These are phyloP conservation scores for Podaxis sp. DNA, from an alignment of 768 basidiomycete genomes.

Conservation along the genomic window DNA sequence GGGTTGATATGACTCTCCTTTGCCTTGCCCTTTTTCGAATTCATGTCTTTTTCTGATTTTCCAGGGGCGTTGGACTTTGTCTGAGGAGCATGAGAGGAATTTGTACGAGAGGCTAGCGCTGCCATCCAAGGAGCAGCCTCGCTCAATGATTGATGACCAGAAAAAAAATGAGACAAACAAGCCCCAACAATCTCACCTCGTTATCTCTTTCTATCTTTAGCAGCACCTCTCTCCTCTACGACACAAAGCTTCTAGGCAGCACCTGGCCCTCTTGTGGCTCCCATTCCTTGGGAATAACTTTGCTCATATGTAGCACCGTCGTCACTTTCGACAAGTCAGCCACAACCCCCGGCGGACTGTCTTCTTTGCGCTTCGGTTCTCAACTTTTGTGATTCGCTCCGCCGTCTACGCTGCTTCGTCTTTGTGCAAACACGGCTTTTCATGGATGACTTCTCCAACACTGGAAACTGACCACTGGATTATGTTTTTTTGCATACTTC, in stretches of 20 bases:
- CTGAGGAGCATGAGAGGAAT: constrained; percentile 16
- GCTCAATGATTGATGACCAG: constrained; percentile 16
- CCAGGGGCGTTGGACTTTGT: not conserved
- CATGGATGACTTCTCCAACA: no score
- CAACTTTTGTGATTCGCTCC: no score
- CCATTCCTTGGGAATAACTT: not conserved
- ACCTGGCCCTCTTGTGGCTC: not conserved
- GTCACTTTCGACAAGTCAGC: no score
- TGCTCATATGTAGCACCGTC: no score
- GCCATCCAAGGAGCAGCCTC: constrained; percentile 16
- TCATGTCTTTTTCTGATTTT: constrained; percentile 22
- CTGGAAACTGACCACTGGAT: no score
- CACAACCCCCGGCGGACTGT: no score
- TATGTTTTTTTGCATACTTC: no score
- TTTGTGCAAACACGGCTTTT: no score
- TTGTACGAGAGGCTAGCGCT: constrained; percentile 12
- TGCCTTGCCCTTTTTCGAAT: constrained; percentile 47
- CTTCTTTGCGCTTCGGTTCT: no score
- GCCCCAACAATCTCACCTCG: constrained; percentile 25
- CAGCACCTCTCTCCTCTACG: not conserved
- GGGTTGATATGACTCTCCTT: constrained; percentile 34
- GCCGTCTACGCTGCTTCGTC: no score
- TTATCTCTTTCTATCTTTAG: constrained; percentile 7
- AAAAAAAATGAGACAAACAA: constrained; percentile 38
- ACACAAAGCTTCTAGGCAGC: not conserved